Base-by-base conservation (phyloP, 2,329 filamentous ascomycete species). In the Cordyceps javanica region DNA sequence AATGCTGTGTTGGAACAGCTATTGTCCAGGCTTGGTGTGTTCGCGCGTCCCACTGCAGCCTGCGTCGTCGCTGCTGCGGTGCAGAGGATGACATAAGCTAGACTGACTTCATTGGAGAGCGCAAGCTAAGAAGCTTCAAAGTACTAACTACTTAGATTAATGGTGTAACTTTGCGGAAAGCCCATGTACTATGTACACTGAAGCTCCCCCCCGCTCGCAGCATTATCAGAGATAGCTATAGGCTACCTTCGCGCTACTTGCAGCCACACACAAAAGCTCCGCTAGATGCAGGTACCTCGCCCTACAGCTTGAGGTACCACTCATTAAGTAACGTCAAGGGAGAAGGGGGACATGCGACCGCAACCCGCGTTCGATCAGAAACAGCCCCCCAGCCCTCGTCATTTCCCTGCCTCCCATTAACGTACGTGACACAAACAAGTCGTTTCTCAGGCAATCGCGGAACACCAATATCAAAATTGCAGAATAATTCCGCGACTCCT, bases 41-140 rank as follows among this genome's bases (percentile, higher is more conserved):
- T 70, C 68, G 68, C 69, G 69, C 69, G 70, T 70, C 67, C 67
- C 63, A 63, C 67, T 66, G 70, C 62, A 72, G 70, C 70, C 70
- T 72, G 67, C 65, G 49, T 57, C 58, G 48, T 57, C 38, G 39
- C 49, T 19, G 8, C 56, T 69, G 71, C 10, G 11, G 4, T 7
- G 41, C 14, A 7, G 42, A 50, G 38, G 56, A 59, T 59, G 57
- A 59, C 45, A 44, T 55, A 59, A 55, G 50, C 50, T 42, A 9
- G 9, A 21, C 36, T 10, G 5, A 45, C 19, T 13, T 70, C 66
- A 71, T 71, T 72, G 70, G 70, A n/a, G 34, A 23, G 28, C 44
- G 23, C 2, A 14, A 59, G 57, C 57, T 59, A 2, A 28, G 30
- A 7, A 53, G 39, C 39, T 53, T 13, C 5, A 1, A 45, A 19